Base-by-base conservation (phyloP, 345 rosid genomes). In the Populus simonii region DNA sequence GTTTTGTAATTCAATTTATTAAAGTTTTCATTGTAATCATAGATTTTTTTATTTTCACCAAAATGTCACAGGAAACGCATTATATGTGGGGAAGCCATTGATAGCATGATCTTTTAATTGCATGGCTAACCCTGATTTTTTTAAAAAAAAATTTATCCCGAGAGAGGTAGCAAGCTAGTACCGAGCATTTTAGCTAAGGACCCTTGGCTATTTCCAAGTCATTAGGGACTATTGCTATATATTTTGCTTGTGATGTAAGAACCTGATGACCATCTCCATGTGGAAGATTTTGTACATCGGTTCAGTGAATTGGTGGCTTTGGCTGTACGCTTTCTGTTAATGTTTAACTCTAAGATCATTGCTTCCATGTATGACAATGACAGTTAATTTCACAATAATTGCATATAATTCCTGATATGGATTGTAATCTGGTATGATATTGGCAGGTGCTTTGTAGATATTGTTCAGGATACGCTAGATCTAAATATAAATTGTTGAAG, bases 381-480 rank as follows among this genome's bases (percentile, higher is more conserved):
- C 62, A 63, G 9, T 68, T 10, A 20, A 23, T 81, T 68, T 68
- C 33, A 25, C 5, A 10, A 70, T 66, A 41, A 31, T 71, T 62
- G 38, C 36, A 27, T 73, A 35, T 72, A 8, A 27, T 80, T 47
- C 78, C 69, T 80, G 67, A 79, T 59, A 63, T 59, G 41, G 27
- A 6, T 76, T 36, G 74, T 69, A 70, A 36, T 78, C 51, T 57
- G 31, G 23, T 74, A 43, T 79, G 45, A 22, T 68, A 17, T 70
- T 77, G 81, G 76, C 77, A 82, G 89, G 70, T 53, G 47, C 74
- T 80, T 59, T 63, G 61, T 83, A 80, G 43, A 80, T 51, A 74
- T 49, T 66, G 35, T 23, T 15, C 9, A 71, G 38, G 61, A 70
- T 66, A 29, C 39, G 29, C 38, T 7, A 77, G 59, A 51, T 76